These are phyloP conservation scores for Flagelloscypha sp. DNA, from an alignment of 768 basidiomycete genomes.

Conservation along the genomic window DNA sequence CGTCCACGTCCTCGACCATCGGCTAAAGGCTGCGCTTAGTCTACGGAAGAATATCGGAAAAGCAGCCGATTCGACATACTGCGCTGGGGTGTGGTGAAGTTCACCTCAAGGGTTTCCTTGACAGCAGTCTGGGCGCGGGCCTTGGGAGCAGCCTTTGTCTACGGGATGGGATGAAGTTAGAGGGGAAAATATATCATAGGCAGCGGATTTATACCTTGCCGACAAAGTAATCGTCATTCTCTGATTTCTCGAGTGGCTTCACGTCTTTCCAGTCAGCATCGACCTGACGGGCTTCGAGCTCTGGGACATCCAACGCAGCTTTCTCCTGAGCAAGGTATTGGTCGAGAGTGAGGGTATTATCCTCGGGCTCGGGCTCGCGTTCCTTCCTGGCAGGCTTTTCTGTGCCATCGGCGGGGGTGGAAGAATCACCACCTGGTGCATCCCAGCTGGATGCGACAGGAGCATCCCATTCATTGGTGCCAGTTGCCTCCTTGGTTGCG, in stretches of 20 bases:
- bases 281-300: constrained; percentile 65
- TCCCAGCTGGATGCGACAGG: constrained; percentile 23
- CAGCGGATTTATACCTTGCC: constrained; percentile 65
- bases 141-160: constrained; percentile 65
- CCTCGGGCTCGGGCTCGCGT: constrained; percentile 74
- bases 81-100: constrained; percentile 79
- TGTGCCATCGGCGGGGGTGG: constrained; percentile 30
- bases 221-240: constrained; percentile 72
- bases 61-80: constrained; percentile 45
- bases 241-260: constrained; percentile 54
- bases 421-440: constrained; percentile 19
- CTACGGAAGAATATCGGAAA: constrained; percentile 33
- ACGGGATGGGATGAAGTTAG: constrained; percentile 10
- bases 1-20: constrained; percentile 39
- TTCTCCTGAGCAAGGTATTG: constrained; percentile 83
- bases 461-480: constrained; percentile 22
- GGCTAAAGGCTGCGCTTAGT: no score
- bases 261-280: constrained; percentile 68
- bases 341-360: constrained; percentile 89
- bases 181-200: neutral
- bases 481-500: constrained; percentile 42
- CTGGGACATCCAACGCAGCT: constrained; percentile 50
- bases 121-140: constrained; percentile 74
- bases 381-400: constrained; percentile 38
- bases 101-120: constrained; percentile 89